Evolutionary conservation across 768 basidiomycete genomes (phyloP).

Genomic region (Naganishia antarctica): DNA sequence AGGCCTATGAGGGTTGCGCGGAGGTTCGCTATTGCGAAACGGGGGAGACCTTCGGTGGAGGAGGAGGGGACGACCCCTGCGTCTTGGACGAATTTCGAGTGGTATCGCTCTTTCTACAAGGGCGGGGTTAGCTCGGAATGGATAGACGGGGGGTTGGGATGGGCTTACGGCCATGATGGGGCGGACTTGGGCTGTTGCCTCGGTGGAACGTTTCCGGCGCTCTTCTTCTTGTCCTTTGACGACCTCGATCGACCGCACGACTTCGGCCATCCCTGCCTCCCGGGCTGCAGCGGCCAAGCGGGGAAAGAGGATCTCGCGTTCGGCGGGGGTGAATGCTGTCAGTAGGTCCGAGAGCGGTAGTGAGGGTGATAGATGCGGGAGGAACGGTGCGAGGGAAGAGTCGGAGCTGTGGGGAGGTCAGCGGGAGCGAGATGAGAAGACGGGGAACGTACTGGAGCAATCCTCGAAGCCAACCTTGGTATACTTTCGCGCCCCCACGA

Average conservation of each 20-base stretch:
- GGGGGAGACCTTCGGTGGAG: slow-evolving; percentile 22
- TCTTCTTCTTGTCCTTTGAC: slow-evolving; percentile 35
- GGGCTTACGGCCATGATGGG: slow-evolving; percentile 33
- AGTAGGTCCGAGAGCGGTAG: slow-evolving; percentile 31
- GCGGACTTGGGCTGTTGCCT: slow-evolving; percentile 35
- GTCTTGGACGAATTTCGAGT: slow-evolving; percentile 11
- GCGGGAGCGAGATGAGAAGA: neutral
- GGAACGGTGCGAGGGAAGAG: slow-evolving; percentile 34
- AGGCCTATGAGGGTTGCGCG: slow-evolving; percentile 55
- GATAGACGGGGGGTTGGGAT: neutral
- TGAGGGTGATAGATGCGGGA: slow-evolving; percentile 29
- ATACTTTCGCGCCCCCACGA: slow-evolving; percentile 41
- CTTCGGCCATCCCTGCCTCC: slow-evolving; percentile 24
- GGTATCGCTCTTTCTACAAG: slow-evolving; percentile 22
- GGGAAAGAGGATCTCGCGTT: slow-evolving; percentile 34
- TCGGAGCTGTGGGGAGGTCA: slow-evolving; percentile 26
- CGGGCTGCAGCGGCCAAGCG: slow-evolving; percentile 31
- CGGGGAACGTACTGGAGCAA: slow-evolving; percentile 24
- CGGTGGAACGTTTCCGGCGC: slow-evolving; percentile 27
- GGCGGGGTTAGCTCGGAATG: neutral
- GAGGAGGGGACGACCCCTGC: neutral
- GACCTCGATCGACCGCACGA: slow-evolving; percentile 29
- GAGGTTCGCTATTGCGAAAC: slow-evolving; percentile 43
- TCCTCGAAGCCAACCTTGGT: slow-evolving; percentile 44
- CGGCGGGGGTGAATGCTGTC: slow-evolving; percentile 30